Conservation (phyloP, 257 asterid species). For the Solanum appendiculatum region DNA sequence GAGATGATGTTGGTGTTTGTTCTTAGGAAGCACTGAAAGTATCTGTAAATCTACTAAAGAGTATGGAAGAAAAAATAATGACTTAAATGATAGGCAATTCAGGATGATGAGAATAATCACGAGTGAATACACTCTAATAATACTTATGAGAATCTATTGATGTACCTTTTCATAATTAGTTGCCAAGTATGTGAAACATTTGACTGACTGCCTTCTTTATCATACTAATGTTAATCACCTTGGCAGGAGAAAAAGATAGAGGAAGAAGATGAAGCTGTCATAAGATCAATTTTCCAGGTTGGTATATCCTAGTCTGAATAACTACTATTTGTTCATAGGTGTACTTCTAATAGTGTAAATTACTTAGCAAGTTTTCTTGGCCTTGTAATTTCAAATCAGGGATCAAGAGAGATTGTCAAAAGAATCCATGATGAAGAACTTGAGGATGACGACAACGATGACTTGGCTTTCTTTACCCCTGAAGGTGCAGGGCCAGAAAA, state of each 20-base stretch:
- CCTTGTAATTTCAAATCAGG: constrained; percentile 18
- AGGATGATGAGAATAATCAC: background rate
- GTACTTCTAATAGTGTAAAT: background rate
- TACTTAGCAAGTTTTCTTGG: background rate
- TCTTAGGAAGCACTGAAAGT: background rate
- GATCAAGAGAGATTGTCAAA: constrained; percentile 30
- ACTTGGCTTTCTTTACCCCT: constrained; percentile 4
- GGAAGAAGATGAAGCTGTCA: constrained; percentile 76
- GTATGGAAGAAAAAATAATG: background rate
- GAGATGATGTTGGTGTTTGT: background rate
- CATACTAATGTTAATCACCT: background rate
- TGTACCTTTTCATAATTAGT: background rate
- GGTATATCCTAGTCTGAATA: background rate
- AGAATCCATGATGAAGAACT: constrained; percentile 62
- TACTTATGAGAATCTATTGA: background rate
- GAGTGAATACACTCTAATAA: background rate
- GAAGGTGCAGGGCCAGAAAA: constrained; percentile 20
- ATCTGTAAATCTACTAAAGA: background rate
- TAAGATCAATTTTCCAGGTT: constrained; percentile 49
- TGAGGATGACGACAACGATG: constrained; percentile 22
- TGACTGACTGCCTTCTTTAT: background rate
- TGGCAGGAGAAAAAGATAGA: constrained; percentile 44
- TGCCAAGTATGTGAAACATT: background rate
- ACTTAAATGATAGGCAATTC: background rate
- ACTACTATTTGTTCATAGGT: background rate